phyloP scores from a whole-genome alignment of 768 basidiomycete genomes.

The Chiua virens region DNA sequence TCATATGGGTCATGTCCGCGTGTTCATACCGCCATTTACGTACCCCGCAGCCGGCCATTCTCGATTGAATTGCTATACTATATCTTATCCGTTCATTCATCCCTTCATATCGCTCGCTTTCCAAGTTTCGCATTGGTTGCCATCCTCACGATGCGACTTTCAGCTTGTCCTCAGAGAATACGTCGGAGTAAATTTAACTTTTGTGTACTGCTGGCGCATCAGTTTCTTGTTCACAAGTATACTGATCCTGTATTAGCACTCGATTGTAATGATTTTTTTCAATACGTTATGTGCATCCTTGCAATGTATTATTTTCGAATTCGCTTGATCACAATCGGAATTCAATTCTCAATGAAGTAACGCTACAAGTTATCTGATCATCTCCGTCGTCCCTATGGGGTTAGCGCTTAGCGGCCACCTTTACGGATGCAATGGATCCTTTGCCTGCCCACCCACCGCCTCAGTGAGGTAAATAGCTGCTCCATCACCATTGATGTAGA shows the following conservation, averaged over 20 bases:
- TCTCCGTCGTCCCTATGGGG: conserved; percentile 22
- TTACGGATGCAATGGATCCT: conserved; percentile 37
- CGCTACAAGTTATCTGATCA: conserved; percentile 8
- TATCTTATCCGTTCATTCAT: conserved; percentile 21
- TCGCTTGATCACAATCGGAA: conserved; percentile 1
- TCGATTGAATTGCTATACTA: conserved; percentile 12
- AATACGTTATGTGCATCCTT: conserved; percentile 15
- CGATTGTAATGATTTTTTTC: conserved; percentile 26
- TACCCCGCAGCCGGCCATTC: conserved; percentile 9
- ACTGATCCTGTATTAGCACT: conserved; percentile 28
- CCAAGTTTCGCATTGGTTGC: not conserved
- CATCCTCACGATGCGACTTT: conserved; percentile 13
- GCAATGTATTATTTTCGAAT: conserved; percentile 8
- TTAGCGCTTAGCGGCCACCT: conserved; percentile 5
- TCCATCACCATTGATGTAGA: conserved; percentile 61
- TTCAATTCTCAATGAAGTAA: not conserved
- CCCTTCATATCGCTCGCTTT: conserved; percentile 17
- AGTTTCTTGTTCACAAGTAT: conserved; percentile 26
- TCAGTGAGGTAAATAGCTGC: conserved; percentile 58
- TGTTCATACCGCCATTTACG: conserved; percentile 16
- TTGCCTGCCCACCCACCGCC: conserved; percentile 60
- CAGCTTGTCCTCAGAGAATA: conserved; percentile 12
- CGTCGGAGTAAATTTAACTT: conserved; percentile 13
- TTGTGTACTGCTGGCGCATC: conserved; percentile 26
- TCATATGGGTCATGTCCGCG: conserved; percentile 4